Conservation (phyloP, 1,139 yeast species). For the Saccharomyces pastorianus region DNA sequence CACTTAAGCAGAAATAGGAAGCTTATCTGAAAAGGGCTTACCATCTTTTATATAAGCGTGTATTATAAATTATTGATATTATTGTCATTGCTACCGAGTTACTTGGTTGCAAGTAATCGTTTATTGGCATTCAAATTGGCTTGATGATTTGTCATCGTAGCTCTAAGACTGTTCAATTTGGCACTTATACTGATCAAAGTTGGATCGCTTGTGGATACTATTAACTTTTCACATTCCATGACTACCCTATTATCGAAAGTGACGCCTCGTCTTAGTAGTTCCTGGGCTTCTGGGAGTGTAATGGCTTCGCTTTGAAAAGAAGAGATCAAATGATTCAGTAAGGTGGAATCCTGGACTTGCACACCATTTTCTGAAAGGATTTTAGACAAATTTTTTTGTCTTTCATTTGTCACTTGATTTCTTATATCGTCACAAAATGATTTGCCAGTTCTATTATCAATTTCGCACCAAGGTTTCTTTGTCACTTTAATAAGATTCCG, state of each 20-base stretch:
- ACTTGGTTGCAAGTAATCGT: slow-evolving; percentile 2
- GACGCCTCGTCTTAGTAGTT: slow-evolving; percentile 32
- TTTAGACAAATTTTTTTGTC: slow-evolving; percentile 18
- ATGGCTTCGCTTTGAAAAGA: slow-evolving; percentile 22
- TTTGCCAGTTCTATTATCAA: slow-evolving; percentile 27
- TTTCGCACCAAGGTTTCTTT: slow-evolving; percentile 33
- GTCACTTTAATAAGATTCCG: slow-evolving; percentile 25
- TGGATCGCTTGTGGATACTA: slow-evolving; percentile 41
- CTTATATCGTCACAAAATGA: slow-evolving; percentile 27
- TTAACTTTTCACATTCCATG: slow-evolving; percentile 35
- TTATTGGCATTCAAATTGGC: slow-evolving; percentile 24
- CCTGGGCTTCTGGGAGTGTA: slow-evolving; percentile 30
- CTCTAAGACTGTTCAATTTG: slow-evolving; percentile 34
- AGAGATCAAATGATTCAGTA: slow-evolving; percentile 22
- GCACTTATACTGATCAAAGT: slow-evolving; percentile 37
- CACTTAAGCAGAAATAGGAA: slow-evolving; percentile 22
- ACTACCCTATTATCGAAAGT: slow-evolving; percentile 36
- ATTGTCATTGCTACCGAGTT: slow-evolving; percentile 1
- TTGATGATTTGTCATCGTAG: slow-evolving; percentile 31
- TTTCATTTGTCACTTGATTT: slow-evolving; percentile 20
- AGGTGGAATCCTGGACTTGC: slow-evolving; percentile 25
- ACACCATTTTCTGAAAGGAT: slow-evolving; percentile 20
- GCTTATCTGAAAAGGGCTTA: slow-evolving; percentile 1
- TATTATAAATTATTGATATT: slow-evolving; percentile 7
- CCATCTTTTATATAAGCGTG: background rate